A percentile compares a stretch with the other conserved stretches of the same genome.
These are phyloP conservation scores for Penicillium fimorum DNA, from an alignment of 495 filamentous ascomycete species.

Conservation along the genomic window DNA sequence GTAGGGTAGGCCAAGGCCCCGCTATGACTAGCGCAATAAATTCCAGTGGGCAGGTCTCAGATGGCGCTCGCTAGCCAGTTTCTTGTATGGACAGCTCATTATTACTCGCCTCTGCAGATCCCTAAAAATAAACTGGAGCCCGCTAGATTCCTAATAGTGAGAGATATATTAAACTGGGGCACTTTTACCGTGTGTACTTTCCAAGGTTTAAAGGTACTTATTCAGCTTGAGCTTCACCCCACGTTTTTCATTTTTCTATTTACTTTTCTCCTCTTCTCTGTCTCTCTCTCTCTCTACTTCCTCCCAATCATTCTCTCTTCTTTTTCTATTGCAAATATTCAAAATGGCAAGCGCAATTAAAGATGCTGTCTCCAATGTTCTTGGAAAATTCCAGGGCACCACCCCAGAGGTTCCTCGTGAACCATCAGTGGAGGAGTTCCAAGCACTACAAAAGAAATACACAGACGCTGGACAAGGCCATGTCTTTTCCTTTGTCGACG, in stretches of 20 bases:
- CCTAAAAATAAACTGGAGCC: constrained; percentile 27
- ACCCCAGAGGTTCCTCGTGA: constrained; percentile 53
- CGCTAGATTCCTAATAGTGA: constrained; percentile 15
- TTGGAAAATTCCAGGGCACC: constrained; percentile 54
- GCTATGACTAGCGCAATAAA: constrained; percentile 1
- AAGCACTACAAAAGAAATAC: constrained; percentile 76
- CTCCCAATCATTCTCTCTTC: neutral
- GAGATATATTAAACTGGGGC: constrained; percentile 4
- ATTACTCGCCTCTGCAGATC: constrained; percentile 11
- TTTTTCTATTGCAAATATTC: constrained; percentile 3
- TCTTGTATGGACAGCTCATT: constrained; percentile 1
- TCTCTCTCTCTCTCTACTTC: constrained; percentile 1
- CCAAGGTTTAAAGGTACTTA: constrained; percentile 10
- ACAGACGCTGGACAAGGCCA: constrained; percentile 78
- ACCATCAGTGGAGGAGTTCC: constrained; percentile 69
- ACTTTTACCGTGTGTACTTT: neutral
- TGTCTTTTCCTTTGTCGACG: constrained; percentile 87
- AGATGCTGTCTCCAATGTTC: constrained; percentile 55
- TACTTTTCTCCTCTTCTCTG: constrained; percentile 17
- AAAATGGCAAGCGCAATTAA: constrained; percentile 48
- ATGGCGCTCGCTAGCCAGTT: constrained; percentile 7
- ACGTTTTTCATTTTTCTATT: constrained; percentile 23
- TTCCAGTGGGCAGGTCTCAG: constrained; percentile 11
- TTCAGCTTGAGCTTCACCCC: constrained; percentile 28
- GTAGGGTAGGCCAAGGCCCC: neutral